Evolutionary conservation across 2,329 filamentous ascomycete genomes (phyloP).

Genomic region (Xenosphaeropsis pyriputrescens): DNA sequence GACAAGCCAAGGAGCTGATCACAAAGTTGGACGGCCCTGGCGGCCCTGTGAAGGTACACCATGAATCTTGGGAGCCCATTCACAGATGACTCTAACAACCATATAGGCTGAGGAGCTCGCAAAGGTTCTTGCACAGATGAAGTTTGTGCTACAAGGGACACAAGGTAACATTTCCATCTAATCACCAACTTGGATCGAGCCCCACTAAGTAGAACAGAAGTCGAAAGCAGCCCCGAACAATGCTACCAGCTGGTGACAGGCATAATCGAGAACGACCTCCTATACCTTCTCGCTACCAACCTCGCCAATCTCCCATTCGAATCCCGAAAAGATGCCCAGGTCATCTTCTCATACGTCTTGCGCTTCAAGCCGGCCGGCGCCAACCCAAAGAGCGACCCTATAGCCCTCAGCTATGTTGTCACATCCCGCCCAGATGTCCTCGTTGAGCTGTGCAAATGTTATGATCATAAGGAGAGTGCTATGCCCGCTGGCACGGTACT

Average conservation of each 20-base stretch:
- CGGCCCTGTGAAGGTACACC: slow-evolving; percentile 34
- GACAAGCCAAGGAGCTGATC: slow-evolving; percentile 45
- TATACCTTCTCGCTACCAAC: slow-evolving; percentile 68
- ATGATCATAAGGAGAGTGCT: slow-evolving; percentile 80
- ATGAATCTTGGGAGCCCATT: neutral
- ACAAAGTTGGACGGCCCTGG: slow-evolving; percentile 43
- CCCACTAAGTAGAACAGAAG: slow-evolving; percentile 37
- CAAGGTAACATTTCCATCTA: slow-evolving; percentile 42
- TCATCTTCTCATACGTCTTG: slow-evolving; percentile 90
- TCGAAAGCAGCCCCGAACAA: slow-evolving; percentile 74
- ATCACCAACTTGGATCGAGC: slow-evolving; percentile 4
- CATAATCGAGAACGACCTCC: slow-evolving; percentile 78
- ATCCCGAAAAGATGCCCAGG: slow-evolving; percentile 86
- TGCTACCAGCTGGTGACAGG: slow-evolving; percentile 74
- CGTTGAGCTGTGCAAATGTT: slow-evolving; percentile 76
- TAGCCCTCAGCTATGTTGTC: slow-evolving; percentile 79
- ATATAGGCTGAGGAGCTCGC: slow-evolving; percentile 71
- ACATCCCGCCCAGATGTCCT: slow-evolving; percentile 77
- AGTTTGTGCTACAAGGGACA: slow-evolving; percentile 82
- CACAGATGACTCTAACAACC: slow-evolving; percentile 7
- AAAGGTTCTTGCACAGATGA: slow-evolving; percentile 80
- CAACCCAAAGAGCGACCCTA: slow-evolving; percentile 56
- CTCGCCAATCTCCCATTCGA: slow-evolving; percentile 87
- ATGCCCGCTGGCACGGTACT: slow-evolving; percentile 83
- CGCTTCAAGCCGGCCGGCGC: slow-evolving; percentile 63